Conservation (phyloP, 2,329 filamentous ascomycete genomes). For the Herpotrichia juniperi region DNA sequence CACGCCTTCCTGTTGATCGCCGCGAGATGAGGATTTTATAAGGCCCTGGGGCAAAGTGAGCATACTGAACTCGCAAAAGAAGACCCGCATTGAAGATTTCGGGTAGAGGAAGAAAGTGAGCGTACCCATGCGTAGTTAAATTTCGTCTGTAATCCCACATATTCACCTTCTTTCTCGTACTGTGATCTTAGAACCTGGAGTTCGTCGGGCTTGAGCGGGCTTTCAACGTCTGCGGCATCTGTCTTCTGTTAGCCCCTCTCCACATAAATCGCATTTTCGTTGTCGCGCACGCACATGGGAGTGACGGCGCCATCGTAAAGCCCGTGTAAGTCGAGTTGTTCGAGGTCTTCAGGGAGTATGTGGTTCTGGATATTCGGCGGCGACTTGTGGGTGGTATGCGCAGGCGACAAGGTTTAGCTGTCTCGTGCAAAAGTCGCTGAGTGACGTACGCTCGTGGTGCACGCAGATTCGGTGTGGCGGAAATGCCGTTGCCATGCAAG, state of each 20-base stretch:
- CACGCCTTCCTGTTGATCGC: conserved; percentile 93
- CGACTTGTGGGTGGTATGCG: neutral
- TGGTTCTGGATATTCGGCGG: neutral
- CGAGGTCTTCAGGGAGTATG: too few relatives aligned
- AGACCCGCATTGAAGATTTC: neutral
- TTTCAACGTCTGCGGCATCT: conserved; percentile 99
- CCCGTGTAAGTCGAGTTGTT: too few relatives aligned
- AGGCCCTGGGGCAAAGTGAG: conserved; percentile 68
- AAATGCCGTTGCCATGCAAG: conserved; percentile 38
- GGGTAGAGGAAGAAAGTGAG: conserved; percentile 7
- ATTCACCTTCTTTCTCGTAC: conserved; percentile 97
- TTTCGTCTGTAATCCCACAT: conserved; percentile 96
- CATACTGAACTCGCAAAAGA: too few relatives aligned
- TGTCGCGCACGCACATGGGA: conserved; percentile 38
- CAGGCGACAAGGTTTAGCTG: conserved; percentile 18
- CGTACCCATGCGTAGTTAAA: conserved; percentile 99
- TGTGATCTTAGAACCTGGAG: conserved; percentile 90
- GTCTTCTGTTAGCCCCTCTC: conserved; percentile 32
- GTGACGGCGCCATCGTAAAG: conserved; percentile 38
- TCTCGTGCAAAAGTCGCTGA: conserved; percentile 9
- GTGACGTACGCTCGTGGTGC: conserved; percentile 40
- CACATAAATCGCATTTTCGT: neutral
- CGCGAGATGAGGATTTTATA: conserved; percentile 85
- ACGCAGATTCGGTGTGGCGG: conserved; percentile 22
- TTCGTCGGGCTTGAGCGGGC: conserved; percentile 88